A percentile compares a stretch with the other conserved stretches of the same genome.
These are phyloP conservation scores for Apium graveolens DNA, from an alignment of 129 eudicot genomes.

Conservation along the genomic window DNA sequence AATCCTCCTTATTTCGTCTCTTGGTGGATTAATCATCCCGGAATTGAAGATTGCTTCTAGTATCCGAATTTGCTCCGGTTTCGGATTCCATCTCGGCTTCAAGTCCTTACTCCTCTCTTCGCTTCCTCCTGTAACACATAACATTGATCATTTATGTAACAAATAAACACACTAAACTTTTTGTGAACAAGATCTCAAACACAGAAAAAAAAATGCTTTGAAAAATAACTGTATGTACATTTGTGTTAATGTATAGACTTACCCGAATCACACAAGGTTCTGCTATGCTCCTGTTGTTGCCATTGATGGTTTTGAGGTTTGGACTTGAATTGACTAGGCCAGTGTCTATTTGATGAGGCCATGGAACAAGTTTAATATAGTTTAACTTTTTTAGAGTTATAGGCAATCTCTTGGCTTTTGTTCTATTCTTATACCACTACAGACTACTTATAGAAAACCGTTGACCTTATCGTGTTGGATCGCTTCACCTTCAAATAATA, in stretches of 20 bases:
- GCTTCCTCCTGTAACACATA: background rate
- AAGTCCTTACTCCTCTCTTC: constrained; percentile 86
- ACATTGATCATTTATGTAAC: no score
- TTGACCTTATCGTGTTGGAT: background rate
- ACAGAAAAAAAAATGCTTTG: no score
- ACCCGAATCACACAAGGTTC: constrained; percentile 35
- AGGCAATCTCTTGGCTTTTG: background rate
- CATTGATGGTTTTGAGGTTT: constrained; percentile 59
- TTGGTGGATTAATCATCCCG: constrained; percentile 88
- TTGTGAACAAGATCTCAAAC: no score
- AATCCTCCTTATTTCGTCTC: constrained; percentile 80
- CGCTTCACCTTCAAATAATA: background rate
- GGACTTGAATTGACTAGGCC: constrained; percentile 98
- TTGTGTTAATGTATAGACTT: background rate
- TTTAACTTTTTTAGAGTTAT: background rate
- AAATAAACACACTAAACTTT: no score
- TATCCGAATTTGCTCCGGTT: constrained; percentile 90
- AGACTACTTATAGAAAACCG: background rate
- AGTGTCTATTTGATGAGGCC: constrained; percentile 93
- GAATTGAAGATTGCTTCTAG: constrained; percentile 90
- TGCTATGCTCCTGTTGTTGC: constrained; percentile 46
- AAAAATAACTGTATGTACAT: no score
- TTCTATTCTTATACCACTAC: background rate
- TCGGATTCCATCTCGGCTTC: constrained; percentile 97
- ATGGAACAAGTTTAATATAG: background rate